These are phyloP conservation scores for Umbelopsis sp. DNA, from an alignment of 371 early-diverging fungal species.

Conservation along the genomic window DNA sequence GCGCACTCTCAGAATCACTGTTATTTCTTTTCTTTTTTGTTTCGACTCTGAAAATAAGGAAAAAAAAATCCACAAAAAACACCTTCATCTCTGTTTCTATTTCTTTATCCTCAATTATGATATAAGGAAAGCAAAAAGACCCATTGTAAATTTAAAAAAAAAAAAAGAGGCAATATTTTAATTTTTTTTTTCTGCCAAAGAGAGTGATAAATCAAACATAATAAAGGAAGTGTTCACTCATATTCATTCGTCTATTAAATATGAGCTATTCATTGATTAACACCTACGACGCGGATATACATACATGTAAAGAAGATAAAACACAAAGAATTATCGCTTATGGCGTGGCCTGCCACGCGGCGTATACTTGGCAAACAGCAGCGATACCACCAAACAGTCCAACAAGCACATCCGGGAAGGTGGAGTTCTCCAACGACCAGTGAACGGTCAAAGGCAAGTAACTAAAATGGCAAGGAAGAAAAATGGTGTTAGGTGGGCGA, in stretches of 20 bases:
- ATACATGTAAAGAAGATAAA: too few species aligned
- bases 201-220: not conserved
- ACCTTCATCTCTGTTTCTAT: not conserved
- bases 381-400: constrained; percentile 94
- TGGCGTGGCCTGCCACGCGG: constrained; percentile 81
- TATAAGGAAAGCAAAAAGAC: not conserved
- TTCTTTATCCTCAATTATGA: not conserved
- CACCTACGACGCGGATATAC: not conserved
- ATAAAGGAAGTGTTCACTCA: not conserved
- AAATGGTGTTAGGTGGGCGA: too few species aligned
- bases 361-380: constrained; percentile 80
- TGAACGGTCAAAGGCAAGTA: constrained; percentile 94
- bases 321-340: constrained; percentile 5
- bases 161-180: not conserved
- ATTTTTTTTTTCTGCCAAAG: not conserved
- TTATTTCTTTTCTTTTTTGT: constrained; percentile 5
- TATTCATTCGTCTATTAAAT: too few species aligned
- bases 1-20: constrained; percentile 1
- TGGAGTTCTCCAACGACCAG: constrained; percentile 83
- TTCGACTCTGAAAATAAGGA: constrained; percentile 1
- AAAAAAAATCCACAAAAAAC: not conserved
- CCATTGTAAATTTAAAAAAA: constrained; percentile 13
- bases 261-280: too few species aligned
- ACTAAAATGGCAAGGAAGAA: constrained; percentile 34
- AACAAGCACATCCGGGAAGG: constrained; percentile 90